Conservation (phyloP, 495 filamentous ascomycete genomes). For the Melanomma pulvis-pyrius region DNA sequence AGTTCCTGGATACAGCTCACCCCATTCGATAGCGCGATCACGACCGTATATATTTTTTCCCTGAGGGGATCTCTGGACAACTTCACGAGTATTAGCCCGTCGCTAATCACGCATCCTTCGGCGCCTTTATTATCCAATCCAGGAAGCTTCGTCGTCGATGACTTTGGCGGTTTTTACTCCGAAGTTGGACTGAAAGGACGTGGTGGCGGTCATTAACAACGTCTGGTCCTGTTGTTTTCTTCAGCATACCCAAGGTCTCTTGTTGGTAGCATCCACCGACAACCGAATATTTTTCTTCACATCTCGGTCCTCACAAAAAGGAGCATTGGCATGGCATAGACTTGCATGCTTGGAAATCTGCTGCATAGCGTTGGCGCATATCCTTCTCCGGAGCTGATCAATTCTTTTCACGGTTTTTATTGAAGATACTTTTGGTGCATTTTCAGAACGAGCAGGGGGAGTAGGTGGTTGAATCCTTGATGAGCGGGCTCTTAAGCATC, state of each 20-base stretch:
- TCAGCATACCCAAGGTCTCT: too few relatives aligned
- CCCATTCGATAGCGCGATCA: too few relatives aligned
- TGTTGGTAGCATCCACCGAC: too few relatives aligned
- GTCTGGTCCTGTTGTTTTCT: too few relatives aligned
- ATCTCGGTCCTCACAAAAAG: not conserved
- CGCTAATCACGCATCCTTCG: not conserved
- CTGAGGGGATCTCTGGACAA: not conserved
- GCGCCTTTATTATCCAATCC: too few relatives aligned
- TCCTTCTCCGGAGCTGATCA: not conserved
- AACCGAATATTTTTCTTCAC: not conserved
- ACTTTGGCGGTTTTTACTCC: too few relatives aligned
- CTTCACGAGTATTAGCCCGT: too few relatives aligned
- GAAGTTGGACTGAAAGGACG: too few relatives aligned
- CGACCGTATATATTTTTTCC: too few relatives aligned
- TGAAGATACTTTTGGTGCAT: not conserved
- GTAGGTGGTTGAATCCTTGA: not conserved
- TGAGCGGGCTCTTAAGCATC: not conserved
- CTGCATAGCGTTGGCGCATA: slow-evolving; percentile 5
- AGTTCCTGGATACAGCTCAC: too few relatives aligned
- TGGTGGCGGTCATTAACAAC: too few relatives aligned
- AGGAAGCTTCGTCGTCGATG: too few relatives aligned
- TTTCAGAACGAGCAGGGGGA: not conserved
- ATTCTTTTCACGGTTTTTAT: not conserved
- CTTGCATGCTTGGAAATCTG: not conserved
- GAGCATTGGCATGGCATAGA: not conserved